Conservation (phyloP, 306 rosid species). For the Castanopsis chinensis region DNA sequence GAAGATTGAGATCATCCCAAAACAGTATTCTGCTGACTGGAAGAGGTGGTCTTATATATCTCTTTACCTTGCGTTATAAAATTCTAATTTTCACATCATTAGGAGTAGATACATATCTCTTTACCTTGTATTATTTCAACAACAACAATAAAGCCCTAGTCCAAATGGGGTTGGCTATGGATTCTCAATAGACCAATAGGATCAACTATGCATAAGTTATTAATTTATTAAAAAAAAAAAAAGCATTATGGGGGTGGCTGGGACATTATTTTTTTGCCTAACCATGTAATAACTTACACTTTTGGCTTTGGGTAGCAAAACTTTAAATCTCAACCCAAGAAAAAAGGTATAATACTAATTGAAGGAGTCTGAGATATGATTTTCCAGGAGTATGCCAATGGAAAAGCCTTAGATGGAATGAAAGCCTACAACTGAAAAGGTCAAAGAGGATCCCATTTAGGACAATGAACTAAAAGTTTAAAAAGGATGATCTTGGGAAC, state of each 20-base stretch:
- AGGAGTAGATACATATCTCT: background rate
- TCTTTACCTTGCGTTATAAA: background rate
- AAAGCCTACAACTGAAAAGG: too few species aligned
- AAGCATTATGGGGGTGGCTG: too few species aligned
- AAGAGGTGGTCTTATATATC: slow-evolving; percentile 42
- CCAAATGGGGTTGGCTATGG: too few species aligned
- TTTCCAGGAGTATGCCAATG: too few species aligned
- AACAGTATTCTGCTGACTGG: slow-evolving; percentile 90
- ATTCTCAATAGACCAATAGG: too few species aligned
- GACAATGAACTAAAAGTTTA: too few species aligned
- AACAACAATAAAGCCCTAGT: too few species aligned
- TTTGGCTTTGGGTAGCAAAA: background rate
- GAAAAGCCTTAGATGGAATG: too few species aligned
- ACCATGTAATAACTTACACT: background rate
- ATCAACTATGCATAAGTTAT: too few species aligned
- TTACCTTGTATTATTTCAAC: background rate
- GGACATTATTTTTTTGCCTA: background rate
- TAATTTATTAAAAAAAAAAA: background rate
- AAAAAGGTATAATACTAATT: background rate
- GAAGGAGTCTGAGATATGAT: too few species aligned
- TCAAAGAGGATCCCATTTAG: too few species aligned
- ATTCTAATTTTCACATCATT: background rate
- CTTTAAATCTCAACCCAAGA: background rate
- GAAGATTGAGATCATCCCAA: slow-evolving; percentile 67
- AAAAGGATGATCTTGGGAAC: too few species aligned